Percentiles rank a stretch among this genome's conserved stretches.
These are phyloP conservation scores for Trypanosoma avium DNA, from an alignment of 208 protist genomes.

Conservation along the genomic window DNA sequence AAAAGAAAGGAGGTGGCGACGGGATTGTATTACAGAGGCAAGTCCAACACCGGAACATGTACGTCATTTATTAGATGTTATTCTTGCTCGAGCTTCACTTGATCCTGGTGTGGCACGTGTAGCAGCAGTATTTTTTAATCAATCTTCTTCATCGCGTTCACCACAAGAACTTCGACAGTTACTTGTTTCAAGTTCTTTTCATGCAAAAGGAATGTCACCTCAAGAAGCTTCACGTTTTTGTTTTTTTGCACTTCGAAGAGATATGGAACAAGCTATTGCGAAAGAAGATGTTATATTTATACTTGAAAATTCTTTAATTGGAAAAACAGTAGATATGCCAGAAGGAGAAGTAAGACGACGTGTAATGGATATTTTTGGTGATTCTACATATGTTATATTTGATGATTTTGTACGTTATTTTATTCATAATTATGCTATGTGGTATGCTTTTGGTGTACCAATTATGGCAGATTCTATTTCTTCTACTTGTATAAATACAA, in stretches of 20 bases:
- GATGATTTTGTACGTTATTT: conserved; percentile 66
- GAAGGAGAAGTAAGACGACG: conserved; percentile 54
- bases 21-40: conserved; percentile 54
- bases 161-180: conserved; percentile 60
- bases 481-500: too few relatives aligned
- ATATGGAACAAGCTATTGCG: conserved; percentile 70
- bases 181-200: conserved; percentile 73
- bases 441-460: conserved; percentile 69
- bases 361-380: conserved; percentile 69
- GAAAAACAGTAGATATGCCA: conserved; percentile 78
- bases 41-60: conserved; percentile 71
- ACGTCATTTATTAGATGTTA: conserved; percentile 82
- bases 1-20: conserved; percentile 58
- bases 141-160: conserved; percentile 29
- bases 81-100: conserved; percentile 53
- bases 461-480: conserved; percentile 40
- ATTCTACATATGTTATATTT: conserved; percentile 48
- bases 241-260: conserved; percentile 81
- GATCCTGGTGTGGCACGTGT: conserved; percentile 42
- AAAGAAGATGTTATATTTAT: conserved; percentile 77
- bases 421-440: conserved; percentile 78
- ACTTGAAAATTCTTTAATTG: conserved; percentile 65
- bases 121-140: conserved; percentile 51
- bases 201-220: conserved; percentile 47
- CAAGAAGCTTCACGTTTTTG: conserved; percentile 75